Conservation (phyloP, 163 green algal species). For the Coccomyxa subellipsoidea region DNA sequence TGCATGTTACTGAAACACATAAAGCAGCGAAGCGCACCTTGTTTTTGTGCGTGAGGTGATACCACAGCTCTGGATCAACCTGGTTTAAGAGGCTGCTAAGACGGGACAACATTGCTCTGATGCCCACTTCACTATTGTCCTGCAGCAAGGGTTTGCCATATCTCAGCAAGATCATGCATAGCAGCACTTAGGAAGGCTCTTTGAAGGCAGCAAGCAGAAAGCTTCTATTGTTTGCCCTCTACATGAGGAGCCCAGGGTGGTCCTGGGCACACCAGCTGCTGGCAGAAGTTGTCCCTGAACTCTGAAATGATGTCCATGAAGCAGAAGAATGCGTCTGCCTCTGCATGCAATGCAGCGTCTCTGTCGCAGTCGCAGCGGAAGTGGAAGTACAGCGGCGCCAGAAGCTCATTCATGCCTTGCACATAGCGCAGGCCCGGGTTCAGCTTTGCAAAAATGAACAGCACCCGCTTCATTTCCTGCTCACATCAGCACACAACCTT, state of each 20-base stretch:
- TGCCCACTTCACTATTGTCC: conserved; percentile 84
- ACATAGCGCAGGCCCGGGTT: conserved; percentile 96
- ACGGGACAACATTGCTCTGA: conserved; percentile 71
- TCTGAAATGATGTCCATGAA: conserved; percentile 90
- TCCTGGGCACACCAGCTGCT: conserved; percentile 63
- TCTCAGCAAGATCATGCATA: not conserved
- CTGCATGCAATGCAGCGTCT: conserved; percentile 53
- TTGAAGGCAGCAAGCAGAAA: too few relatives aligned
- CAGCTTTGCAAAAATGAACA: conserved; percentile 97
- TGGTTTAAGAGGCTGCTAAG: conserved; percentile 63
- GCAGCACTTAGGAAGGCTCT: not conserved
- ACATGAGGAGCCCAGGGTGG: not conserved
- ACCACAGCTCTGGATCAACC: conserved; percentile 66
- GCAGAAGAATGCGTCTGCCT: conserved; percentile 94
- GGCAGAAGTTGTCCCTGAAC: conserved; percentile 91
- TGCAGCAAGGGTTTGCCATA: conserved; percentile 11
- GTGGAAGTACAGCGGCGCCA: conserved; percentile 87
- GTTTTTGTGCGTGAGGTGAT: conserved; percentile 47
- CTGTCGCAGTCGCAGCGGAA: conserved; percentile 65
- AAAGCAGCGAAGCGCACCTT: conserved; percentile 19
- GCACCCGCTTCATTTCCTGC: conserved; percentile 74
- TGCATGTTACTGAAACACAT: not conserved
- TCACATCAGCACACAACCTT: conserved; percentile 13
- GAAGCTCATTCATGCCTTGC: conserved; percentile 97
- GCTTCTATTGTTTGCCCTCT: too few relatives aligned